Evolutionary conservation across 225 moss, liverwort and hornwort genomes (phyloP).

Genomic region (Asterella californica): DNA sequence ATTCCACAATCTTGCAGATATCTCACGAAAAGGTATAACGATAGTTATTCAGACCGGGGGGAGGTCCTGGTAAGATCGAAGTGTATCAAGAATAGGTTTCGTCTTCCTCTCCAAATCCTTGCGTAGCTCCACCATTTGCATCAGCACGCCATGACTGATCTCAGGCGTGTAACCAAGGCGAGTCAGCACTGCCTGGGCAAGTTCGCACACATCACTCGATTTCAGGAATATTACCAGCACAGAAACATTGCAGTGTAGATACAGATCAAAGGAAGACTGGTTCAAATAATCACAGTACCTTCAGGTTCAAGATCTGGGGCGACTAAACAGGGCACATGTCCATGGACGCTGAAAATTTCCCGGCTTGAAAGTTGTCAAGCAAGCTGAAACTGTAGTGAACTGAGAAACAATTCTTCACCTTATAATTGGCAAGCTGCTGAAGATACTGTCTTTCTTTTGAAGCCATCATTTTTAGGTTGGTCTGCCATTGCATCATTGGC

Average conservation of each 20-base stretch:
- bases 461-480: conserved; percentile 98
- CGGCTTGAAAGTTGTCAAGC: neutral
- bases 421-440: conserved; percentile 95
- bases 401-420: conserved; percentile 40
- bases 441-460: conserved; percentile 98
- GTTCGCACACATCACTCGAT: neutral
- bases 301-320: neutral
- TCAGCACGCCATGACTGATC: conserved; percentile 89
- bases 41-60: conserved; percentile 56
- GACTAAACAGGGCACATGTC: neutral
- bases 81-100: conserved; percentile 93
- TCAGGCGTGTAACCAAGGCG: conserved; percentile 93
- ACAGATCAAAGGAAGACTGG: neutral
- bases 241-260: neutral
- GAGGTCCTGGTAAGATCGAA: conserved; percentile 97
- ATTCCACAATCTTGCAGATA: neutral
- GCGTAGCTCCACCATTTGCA: conserved; percentile 95
- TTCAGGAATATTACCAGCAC: neutral
- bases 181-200: conserved; percentile 74
- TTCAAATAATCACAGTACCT: neutral
- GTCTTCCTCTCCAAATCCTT: conserved; percentile 90
- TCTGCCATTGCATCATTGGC: conserved; percentile 97
- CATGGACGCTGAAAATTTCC: neutral
- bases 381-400: neutral
- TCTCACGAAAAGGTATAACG: neutral